A percentile compares a stretch with the other conserved stretches of the same genome.
Conservation (phyloP, 129 eudicot genomes). For the Pseudognaphalium luteoalbum region DNA sequence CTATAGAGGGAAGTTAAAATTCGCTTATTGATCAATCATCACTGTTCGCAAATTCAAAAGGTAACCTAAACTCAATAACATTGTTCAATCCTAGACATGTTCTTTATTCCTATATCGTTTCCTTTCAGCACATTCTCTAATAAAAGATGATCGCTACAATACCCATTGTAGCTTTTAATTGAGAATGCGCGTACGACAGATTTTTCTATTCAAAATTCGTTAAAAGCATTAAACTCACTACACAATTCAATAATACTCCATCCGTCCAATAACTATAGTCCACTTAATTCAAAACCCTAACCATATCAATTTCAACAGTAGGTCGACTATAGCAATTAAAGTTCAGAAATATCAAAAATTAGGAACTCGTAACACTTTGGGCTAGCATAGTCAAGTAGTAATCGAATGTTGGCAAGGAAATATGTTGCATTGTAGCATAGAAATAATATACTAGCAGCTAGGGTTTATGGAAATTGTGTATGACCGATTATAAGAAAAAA, state of each 20-base stretch:
- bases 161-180: neutral
- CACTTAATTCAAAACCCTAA: neutral
- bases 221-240: neutral
- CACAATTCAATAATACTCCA: slow-evolving; percentile 12
- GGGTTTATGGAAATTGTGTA: slow-evolving; percentile 29
- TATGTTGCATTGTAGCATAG: slow-evolving; percentile 6
- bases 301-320: neutral
- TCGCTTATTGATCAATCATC: neutral
- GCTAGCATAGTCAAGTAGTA: neutral
- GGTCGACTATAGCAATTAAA: neutral
- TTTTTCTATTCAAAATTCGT: neutral
- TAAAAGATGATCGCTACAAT: neutral
- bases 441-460: neutral
- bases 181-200: neutral
- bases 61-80: neutral
- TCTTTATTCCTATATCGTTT: neutral
- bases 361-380: neutral
- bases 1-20: neutral
- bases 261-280: neutral
- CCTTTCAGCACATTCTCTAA: neutral
- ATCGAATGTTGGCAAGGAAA: neutral
- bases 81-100: slow-evolving; percentile 2
- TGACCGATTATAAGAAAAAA: neutral
- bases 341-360: neutral
- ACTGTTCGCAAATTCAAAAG: neutral